Evolutionary conservation across 2,329 filamentous ascomycete genomes (phyloP), one percentile per base, ranked within the genome.

Genomic region (Rachicladosporium sp.): DNA sequence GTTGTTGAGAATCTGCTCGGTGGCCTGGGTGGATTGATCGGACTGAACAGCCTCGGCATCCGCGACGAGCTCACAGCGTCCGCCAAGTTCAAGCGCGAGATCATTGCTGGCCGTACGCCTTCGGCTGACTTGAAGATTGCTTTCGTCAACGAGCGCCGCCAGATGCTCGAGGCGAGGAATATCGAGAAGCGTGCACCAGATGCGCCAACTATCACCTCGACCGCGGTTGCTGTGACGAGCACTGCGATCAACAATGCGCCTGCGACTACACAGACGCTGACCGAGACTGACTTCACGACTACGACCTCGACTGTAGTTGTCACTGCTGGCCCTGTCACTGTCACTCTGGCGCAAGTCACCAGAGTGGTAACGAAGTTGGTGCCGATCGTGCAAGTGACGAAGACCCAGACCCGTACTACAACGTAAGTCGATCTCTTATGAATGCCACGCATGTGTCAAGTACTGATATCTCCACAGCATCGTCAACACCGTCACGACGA

Each of bases 151-250:
- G 51, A 54, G 39, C 43, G 56, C 7, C 42, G 41, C 13, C 50
- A 36, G 12, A 21, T 27, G n/a, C 43, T 49, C 10, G 33, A 31
- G 12, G 35, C 27, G 31, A 29, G 19, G 10, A 40, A 36, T 12
- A 29, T 55, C n/a, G 46, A 45, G 13, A 53, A 49, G 41, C 58
- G 61, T 31, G 56, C 57, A 36, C 60, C 60, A 1, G 62, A 65
- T 35, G 48, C 49, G 31, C 52, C 56, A 29, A 57, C 55, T 6
- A 46, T 60, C 21, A 53, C 53, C 3, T 46, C 59, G 19, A 62
- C 58, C 4, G 49, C 46, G 15, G 50, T 37, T 2, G 47, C 54
- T 23, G 33, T 43, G 7, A 57, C 54, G 1, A 33, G 38, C 8
- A 45, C 45, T n/a, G 32, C 41, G 19, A 38, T 35, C 6, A 36